Base-by-base conservation (phyloP, 176 grass and related monocot genomes). In the Paspalum notatum region DNA sequence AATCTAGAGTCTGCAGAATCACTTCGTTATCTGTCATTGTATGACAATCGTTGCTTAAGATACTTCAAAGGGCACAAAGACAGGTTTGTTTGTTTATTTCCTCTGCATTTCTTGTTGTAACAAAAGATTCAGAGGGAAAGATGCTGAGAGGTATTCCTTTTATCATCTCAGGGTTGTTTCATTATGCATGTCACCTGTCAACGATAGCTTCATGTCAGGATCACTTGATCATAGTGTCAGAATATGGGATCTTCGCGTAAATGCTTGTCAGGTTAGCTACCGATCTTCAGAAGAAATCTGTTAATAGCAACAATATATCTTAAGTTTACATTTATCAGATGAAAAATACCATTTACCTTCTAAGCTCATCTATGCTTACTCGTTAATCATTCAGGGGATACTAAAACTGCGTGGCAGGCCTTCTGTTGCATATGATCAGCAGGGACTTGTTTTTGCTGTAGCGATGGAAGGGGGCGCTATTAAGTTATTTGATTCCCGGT, bases 361-460 rank as follows among this genome's bases (percentile, higher is more conserved):
- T 76, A 66, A 84, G 55, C 11, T 60, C 20, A 85, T 81, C 65
- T 53, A 81, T 90, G 71, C 73, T 71, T 80, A 62, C 62, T 73
- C 20, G 22, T 90, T 84, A 77, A 81, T 66, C 71, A 74, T 88
- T 78, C 82, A 99, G 96, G 93, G 96, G 27, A 95, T 99, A 84
- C 71, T 95, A 51, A 82, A 58, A 13, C 82, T 99, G 53, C 93
- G 96, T 70, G 93, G 92, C 45, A 95, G 90, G 81, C 96, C 96
- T 63, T 92, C 96, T 83, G 96, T 99, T 88, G 96, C 96, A 72
- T 99, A 93, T 93, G 96, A 95, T 87, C 96, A 99, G 77, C 93
- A 99, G 88, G 96, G 93, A 67, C 93, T 99, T 91, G 93, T 95
- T 86, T 99, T 99, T 88, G 96, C 92, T 1, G 87, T 99, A 70